These are phyloP conservation scores for Salicornia ramosissima DNA, from an alignment of 148 eudicot species.

Conservation along the genomic window DNA sequence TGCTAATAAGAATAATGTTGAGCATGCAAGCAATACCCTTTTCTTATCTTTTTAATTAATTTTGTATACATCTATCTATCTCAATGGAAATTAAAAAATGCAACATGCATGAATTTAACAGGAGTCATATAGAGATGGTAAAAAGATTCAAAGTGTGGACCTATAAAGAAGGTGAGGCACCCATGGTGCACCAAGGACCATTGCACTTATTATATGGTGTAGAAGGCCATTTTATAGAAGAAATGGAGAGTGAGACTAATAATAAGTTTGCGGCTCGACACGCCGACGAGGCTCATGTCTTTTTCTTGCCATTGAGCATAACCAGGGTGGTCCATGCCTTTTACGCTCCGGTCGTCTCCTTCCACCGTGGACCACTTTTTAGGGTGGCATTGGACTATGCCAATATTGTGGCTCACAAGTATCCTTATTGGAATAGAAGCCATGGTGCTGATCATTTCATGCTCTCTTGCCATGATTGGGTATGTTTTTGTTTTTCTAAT, in stretches of 20 bases:
- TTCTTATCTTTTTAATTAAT: too few species aligned
- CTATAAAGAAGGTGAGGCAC: slow-evolving; percentile 46
- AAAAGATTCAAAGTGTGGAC: slow-evolving; percentile 43
- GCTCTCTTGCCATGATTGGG: slow-evolving; percentile 57
- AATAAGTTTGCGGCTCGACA: slow-evolving; percentile 28
- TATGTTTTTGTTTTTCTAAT: slow-evolving; percentile 13
- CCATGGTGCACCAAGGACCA: slow-evolving; percentile 41
- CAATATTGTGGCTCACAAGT: slow-evolving; percentile 24
- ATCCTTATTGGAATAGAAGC: slow-evolving; percentile 45
- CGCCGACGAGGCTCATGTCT: slow-evolving; percentile 37
- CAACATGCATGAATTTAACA: neutral
- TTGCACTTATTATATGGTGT: slow-evolving; percentile 31
- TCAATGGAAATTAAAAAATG: too few species aligned
- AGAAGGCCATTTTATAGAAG: slow-evolving; percentile 44
- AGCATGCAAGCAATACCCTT: too few species aligned
- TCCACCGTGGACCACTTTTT: slow-evolving; percentile 29
- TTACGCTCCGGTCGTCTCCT: slow-evolving; percentile 32
- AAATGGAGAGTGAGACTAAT: slow-evolving; percentile 26
- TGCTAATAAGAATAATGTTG: too few species aligned
- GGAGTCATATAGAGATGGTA: slow-evolving; percentile 47
- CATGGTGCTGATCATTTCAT: slow-evolving; percentile 46
- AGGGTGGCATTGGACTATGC: slow-evolving; percentile 35
- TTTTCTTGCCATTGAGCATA: slow-evolving; percentile 38
- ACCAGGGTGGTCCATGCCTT: slow-evolving; percentile 20
- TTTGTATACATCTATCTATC: too few species aligned